Evolutionary conservation across 352 stramenopile genomes (phyloP), one percentile per base, ranked within the genome.

Genomic region (Achlya hypogyna): DNA sequence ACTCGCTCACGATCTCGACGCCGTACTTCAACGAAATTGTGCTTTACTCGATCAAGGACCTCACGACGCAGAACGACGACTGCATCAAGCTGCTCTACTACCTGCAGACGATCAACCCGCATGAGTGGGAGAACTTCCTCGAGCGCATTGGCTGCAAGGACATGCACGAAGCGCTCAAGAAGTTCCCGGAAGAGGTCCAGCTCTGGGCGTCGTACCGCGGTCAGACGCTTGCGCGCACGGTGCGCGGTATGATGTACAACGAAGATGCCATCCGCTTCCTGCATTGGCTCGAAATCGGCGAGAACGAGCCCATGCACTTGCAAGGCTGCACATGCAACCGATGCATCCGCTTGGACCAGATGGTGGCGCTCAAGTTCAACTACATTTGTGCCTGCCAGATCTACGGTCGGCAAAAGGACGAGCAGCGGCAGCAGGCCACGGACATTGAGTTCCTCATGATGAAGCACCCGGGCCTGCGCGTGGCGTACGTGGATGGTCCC

Each of bases 81-180:
- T 95, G 94, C 66, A 96, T 99, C 52, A 98, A 96, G 40, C 89
- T 97, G 20, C 72, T 99, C 64, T 96, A 98, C 38, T 99, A 99
- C 69, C 74, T 97, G 65, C 81, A 93, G 68, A 95, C 86, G 2
- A 93, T 95, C 27, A 91, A 95, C 52, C 84, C 82, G 6, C 89
- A 88, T 53, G 86, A 95, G 70, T 95, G 81, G 80, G 79, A 90
- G 49, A 95, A 95, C 63, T 62, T 95, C 47, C 70, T 95, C 0
- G 86, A 95, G 54, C 80, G 86, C 27, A 54, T 95, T 10, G 72
- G 84, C 47, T 74, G 70, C 0, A 93, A 93, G 71, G 86, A 95
- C 42, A 87, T 91, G 79, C 75, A 91, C 10, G 84, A 93, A 62
- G 86, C 86, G 8, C 43, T 95, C 23, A 93, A 92, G 62, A 93